phyloP scores from a whole-genome alignment of 495 filamentous ascomycete genomes.

The Trichoderma parareesei region DNA sequence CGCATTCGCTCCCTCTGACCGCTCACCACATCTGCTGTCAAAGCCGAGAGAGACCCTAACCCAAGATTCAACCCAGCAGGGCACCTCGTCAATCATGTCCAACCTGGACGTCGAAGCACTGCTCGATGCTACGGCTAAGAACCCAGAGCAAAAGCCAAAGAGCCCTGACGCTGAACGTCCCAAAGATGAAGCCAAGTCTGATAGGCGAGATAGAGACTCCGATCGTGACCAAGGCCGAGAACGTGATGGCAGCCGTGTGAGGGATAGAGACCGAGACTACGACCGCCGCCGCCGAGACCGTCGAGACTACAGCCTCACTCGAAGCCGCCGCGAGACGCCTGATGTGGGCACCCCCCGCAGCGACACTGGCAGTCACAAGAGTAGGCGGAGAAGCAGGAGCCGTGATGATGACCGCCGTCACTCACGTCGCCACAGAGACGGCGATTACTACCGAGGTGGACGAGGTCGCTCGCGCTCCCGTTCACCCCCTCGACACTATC shows the following conservation, averaged over 20 bases:
- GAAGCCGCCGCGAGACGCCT: constrained; percentile 28
- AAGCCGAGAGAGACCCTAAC: too few relatives aligned
- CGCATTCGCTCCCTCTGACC: too few relatives aligned
- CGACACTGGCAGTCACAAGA: constrained; percentile 78
- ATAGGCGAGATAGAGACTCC: constrained; percentile 35
- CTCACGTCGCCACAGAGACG: constrained; percentile 72
- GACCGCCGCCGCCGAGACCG: constrained; percentile 63
- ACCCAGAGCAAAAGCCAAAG: constrained; percentile 37
- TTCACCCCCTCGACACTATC: constrained; percentile 71
- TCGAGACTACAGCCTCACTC: constrained; percentile 45
- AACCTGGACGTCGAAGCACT: constrained; percentile 90
- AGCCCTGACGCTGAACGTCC: constrained; percentile 36
- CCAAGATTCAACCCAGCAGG: neutral
- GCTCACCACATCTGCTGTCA: too few relatives aligned
- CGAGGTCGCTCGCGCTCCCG: constrained; percentile 61
- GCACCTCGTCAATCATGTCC: constrained; percentile 52
- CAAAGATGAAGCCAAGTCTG: constrained; percentile 45
- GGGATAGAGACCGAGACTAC: constrained; percentile 51
- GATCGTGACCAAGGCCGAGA: constrained; percentile 26
- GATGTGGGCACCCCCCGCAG: constrained; percentile 59
- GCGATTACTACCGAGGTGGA: constrained; percentile 68
- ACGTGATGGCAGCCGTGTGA: constrained; percentile 44
- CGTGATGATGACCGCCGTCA: constrained; percentile 71
- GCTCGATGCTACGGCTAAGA: constrained; percentile 77
- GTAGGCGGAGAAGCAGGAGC: constrained; percentile 74